phyloP scores from a whole-genome alignment of 371 early-diverging fungal species.

The Dipsacomyces acuminosporus region DNA sequence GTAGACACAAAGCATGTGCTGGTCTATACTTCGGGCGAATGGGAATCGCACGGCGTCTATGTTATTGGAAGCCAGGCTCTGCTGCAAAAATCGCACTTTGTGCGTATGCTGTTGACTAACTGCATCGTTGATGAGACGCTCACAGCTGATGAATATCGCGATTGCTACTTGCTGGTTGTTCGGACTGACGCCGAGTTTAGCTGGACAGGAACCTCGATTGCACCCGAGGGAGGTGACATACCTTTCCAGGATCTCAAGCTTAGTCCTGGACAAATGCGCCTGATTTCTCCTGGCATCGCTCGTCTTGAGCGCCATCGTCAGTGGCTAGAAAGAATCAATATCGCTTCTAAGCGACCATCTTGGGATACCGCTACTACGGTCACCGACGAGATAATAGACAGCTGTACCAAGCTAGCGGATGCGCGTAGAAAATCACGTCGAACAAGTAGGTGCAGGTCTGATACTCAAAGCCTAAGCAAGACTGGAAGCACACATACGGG shows the following conservation, averaged over 20 bases:
- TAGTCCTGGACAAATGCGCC: conserved; percentile 59
- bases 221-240: conserved; percentile 16
- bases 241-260: conserved; percentile 55
- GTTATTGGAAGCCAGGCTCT: conserved; percentile 46
- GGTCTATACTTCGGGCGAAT: conserved; percentile 57
- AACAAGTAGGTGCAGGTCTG: not conserved
- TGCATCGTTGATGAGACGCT: conserved; percentile 28
- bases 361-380: conserved; percentile 35
- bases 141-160: conserved; percentile 2
- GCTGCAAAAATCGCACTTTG: conserved; percentile 21
- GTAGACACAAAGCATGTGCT: conserved; percentile 64
- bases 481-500: too few species aligned
- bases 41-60: conserved; percentile 61
- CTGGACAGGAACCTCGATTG: conserved; percentile 29
- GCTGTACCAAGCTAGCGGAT: not conserved
- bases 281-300: conserved; percentile 60
- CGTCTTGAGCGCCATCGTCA: conserved; percentile 27
- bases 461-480: not conserved
- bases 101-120: conserved; percentile 16
- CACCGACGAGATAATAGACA: conserved; percentile 24
- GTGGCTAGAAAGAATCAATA: conserved; percentile 24
- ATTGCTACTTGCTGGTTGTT: conserved; percentile 40
- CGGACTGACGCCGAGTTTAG: conserved; percentile 39
- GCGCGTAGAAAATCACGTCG: not conserved
- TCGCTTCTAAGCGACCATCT: conserved; percentile 19